These are phyloP conservation scores for Luffa aegyptiaca DNA, from an alignment of 306 rosid genomes.

Conservation along the genomic window DNA sequence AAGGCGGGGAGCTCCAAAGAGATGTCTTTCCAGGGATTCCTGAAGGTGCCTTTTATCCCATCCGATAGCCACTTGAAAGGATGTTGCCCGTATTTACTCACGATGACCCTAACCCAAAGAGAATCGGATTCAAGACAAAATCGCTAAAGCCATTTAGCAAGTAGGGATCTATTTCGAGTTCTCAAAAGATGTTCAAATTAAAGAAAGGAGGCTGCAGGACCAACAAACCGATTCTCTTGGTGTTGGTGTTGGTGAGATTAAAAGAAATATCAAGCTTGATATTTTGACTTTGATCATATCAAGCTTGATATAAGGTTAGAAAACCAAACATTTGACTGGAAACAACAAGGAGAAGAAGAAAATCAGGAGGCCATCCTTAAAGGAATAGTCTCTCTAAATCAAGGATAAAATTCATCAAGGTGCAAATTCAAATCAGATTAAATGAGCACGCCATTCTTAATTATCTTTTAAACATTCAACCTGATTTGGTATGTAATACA, in stretches of 20 bases:
- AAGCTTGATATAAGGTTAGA: not conserved
- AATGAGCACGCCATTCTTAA: not conserved
- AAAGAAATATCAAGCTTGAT: not conserved
- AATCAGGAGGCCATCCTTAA: not conserved
- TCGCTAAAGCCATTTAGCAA: too few relatives aligned
- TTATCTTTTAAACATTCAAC: not conserved
- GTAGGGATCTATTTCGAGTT: too few relatives aligned
- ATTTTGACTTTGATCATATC: not conserved
- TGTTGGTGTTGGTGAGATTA: not conserved
- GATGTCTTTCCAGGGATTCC: too few relatives aligned
- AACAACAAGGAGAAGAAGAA: not conserved
- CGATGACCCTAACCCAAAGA: too few relatives aligned
- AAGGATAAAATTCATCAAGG: not conserved
- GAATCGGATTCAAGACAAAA: too few relatives aligned
- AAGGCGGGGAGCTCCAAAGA: too few relatives aligned
- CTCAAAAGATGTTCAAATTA: not conserved
- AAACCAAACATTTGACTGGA: not conserved
- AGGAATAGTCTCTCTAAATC: not conserved
- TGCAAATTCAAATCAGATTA: not conserved
- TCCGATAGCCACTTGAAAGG: too few relatives aligned
- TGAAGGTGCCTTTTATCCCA: too few relatives aligned
- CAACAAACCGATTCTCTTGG: not conserved
- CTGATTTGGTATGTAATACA: not conserved
- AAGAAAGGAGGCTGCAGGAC: not conserved
- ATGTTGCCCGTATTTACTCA: too few relatives aligned